Evolutionary conservation across 2,329 filamentous ascomycete species (phyloP), one percentile per base, ranked within the genome.

Genomic region (Corynespora cassiicola): DNA sequence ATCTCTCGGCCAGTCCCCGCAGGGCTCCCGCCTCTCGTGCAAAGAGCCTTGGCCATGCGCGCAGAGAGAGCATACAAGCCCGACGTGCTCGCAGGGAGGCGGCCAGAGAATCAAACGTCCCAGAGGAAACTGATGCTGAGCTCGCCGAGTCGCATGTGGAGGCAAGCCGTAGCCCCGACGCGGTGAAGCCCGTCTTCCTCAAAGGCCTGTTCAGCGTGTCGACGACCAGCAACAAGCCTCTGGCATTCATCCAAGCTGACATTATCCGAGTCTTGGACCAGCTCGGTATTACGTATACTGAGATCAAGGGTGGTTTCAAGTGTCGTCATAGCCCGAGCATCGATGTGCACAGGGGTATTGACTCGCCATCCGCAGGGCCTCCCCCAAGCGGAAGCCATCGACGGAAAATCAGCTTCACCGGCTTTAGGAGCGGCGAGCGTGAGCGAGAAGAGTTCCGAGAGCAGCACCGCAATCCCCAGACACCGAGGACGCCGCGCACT

Each of bases 181-280:
- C 92, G 45, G 85, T 92, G 36, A 96, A 96, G 66, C 94, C 94
- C 0, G 94, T 97, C 3, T 97, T 87, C 66, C 80, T 99, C 40
- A 99, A 97, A 70, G 94, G 94, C 4, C 78, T 99, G 12, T 97
- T 99, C 73, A 97, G 92, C 58, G 94, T 97, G 36, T 95, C 90
- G 4, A 99, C 94, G 0, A 99, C 94, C 6, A 96, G 90, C 41
- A 94, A 86, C 61, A 95, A 95, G 63, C 89, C 92, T 1, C 81
- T 97, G 8, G 76, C 84, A 1, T 84, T 90, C 42, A 99, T 99
- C 47, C 84, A 92, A 24, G 76, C 84, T 6, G 94, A 99, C 63
- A 88, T 99, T 54, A 95, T 95, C 61, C 81, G 92, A 32, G 94
- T 97, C 3, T 73, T 99, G 35, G 86, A 85, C 52, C 86, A 92